Evolutionary conservation across 2,329 filamentous ascomycete genomes (phyloP).

Genomic region (Aspergillus floridensis): DNA sequence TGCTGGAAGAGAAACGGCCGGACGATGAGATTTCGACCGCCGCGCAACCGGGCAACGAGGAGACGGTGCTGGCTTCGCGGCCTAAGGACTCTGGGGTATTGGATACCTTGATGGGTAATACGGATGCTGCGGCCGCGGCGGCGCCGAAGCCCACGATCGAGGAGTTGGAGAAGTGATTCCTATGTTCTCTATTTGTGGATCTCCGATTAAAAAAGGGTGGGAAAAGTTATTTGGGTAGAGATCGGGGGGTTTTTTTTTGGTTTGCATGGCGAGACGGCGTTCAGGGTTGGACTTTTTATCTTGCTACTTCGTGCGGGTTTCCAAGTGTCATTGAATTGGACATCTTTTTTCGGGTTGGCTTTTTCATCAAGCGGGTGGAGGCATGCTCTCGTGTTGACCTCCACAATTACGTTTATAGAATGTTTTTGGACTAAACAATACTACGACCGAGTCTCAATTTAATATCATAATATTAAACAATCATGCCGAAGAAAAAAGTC

Average conservation of each 20-base stretch:
- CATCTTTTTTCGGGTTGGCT: neutral
- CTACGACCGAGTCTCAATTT: slow-evolving; percentile 1
- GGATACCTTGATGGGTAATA: slow-evolving; percentile 38
- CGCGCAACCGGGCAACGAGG: slow-evolving; percentile 15
- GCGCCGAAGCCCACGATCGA: slow-evolving; percentile 38
- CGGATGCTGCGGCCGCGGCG: slow-evolving; percentile 18
- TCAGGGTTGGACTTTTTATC: slow-evolving; percentile 5
- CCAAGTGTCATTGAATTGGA: neutral
- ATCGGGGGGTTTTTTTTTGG: neutral
- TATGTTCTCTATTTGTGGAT: neutral
- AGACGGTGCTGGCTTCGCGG: slow-evolving; percentile 16
- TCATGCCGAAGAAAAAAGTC: neutral
- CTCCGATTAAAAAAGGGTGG: neutral
- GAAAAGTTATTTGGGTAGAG: neutral
- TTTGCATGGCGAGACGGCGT: slow-evolving; percentile 15
- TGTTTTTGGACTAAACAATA: neutral
- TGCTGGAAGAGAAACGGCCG: slow-evolving; percentile 41
- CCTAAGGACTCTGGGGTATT: slow-evolving; percentile 31
- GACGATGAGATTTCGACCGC: slow-evolving; percentile 12
- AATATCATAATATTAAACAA: neutral
- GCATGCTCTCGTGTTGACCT: neutral
- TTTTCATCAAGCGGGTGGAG: neutral
- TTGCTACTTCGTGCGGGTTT: neutral
- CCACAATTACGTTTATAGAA: neutral
- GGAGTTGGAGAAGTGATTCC: slow-evolving; percentile 25